These are phyloP conservation scores for Monosporozyma aquatica DNA, from an alignment of 805 yeast genomes.

Conservation along the genomic window DNA sequence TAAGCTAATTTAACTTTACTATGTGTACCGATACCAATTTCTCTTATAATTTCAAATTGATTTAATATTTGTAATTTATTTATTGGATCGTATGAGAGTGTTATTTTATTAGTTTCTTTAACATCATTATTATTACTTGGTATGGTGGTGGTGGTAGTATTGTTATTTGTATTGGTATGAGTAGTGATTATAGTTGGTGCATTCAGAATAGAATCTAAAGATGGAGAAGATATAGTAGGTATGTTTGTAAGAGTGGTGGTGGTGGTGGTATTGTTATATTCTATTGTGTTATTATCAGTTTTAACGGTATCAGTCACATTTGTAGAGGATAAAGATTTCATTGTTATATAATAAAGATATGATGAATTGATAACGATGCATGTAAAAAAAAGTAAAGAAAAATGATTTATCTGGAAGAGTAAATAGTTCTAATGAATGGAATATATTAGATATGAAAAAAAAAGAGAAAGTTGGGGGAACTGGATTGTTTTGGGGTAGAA, in stretches of 20 bases:
- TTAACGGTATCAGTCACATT: not conserved
- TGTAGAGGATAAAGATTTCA: slow-evolving; percentile 6
- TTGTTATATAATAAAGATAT: not conserved
- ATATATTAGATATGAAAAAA: too few relatives aligned
- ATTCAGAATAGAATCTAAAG: slow-evolving; percentile 18
- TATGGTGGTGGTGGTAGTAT: too few relatives aligned
- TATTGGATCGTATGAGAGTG: slow-evolving; percentile 81
- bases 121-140: too few relatives aligned
- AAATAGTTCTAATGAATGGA: too few relatives aligned
- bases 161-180: too few relatives aligned
- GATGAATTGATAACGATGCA: too few relatives aligned
- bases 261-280: not conserved
- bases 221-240: slow-evolving; percentile 13
- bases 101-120: slow-evolving; percentile 74
- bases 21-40: slow-evolving; percentile 93
- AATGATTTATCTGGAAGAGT: too few relatives aligned
- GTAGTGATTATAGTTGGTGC: too few relatives aligned
- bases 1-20: slow-evolving; percentile 94
- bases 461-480: too few relatives aligned
- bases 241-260: not conserved
- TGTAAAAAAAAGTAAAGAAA: too few relatives aligned
- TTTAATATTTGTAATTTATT: slow-evolving; percentile 73
- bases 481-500: too few relatives aligned
- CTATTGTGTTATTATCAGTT: not conserved
- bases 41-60: slow-evolving; percentile 79